Evolutionary conservation across 352 stramenopile genomes (phyloP), one percentile per base, ranked within the genome.

Genomic region (Phytophthora boehmeriae): DNA sequence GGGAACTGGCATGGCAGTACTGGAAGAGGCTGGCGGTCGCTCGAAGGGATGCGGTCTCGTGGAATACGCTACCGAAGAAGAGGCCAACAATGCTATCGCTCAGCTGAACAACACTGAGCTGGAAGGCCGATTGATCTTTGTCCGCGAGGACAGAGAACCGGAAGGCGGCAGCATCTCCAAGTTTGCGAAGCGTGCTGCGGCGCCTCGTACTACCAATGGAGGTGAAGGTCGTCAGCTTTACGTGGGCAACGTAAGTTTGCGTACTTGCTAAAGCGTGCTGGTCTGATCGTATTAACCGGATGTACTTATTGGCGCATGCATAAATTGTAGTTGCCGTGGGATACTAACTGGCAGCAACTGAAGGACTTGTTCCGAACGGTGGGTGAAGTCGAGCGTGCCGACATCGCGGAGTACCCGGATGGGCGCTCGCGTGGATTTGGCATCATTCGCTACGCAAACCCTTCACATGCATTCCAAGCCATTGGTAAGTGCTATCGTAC

Each of bases 51-150:
- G 83, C 41, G 88, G 86, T 4, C 68, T 95, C 10, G 86, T 95
- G 27, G 83, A 95, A 53, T 95, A 82, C 45, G 58, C 59, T 14
- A 77, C 77, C 0, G 57, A 66, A 13, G 74, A 97, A 20, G 92
- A 94, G 30, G 96, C 96, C 5, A 64, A 81, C 4, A 66, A 74
- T 30, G 95, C 96, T 5, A 98, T 99, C 63, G 63, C 71, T 5
- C 88, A 79, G 54, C 77, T 99, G 5, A 97, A 92, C 51, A 92
- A 98, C 75, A 92, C 92, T 0, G 89, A 98, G 52, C 74, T 99
- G 2, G 92, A 95, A 53, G 95, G 95, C 5, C 88, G 97, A 36
- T 67, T 78, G 46, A 92, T 97, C 41, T 93, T 94, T 41, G 88
- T 97, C 17, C 89, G 88, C 3, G 89, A 97, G 68, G 90, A 95